phyloP scores from a whole-genome alignment of 345 rosid species.

The Excoecaria agallocha region DNA sequence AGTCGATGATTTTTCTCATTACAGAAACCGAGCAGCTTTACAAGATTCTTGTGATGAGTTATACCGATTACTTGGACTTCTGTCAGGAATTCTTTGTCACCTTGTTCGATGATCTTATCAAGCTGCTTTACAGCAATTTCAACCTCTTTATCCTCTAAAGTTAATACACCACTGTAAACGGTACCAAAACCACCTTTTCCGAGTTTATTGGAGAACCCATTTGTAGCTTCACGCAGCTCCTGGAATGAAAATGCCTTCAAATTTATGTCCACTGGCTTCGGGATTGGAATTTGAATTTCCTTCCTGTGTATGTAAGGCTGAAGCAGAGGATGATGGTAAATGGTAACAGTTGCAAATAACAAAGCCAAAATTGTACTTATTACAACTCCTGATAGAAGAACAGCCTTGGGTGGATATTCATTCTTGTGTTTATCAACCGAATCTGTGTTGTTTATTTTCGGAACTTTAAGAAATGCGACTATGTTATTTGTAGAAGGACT shows the following conservation, averaged over 20 bases:
- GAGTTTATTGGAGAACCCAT: conserved; percentile 36
- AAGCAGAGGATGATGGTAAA: conserved; percentile 29
- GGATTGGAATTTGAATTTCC: conserved; percentile 12
- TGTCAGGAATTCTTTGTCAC: conserved; percentile 40
- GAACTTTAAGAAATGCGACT: conserved; percentile 33
- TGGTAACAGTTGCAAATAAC: conserved; percentile 19
- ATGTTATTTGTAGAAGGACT: conserved; percentile 21
- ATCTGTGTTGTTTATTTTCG: neutral
- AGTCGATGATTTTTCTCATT: conserved; percentile 31
- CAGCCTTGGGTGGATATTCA: conserved; percentile 15
- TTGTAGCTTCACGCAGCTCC: conserved; percentile 35
- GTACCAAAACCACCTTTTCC: conserved; percentile 48
- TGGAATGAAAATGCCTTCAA: conserved; percentile 36
- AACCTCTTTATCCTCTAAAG: conserved; percentile 22
- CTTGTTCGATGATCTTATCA: conserved; percentile 29
- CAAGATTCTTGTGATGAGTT: conserved; percentile 51
- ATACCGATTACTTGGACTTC: conserved; percentile 44
- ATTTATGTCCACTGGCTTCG: conserved; percentile 31
- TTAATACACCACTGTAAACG: conserved; percentile 36
- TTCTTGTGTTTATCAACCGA: neutral
- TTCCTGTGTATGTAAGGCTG: conserved; percentile 6
- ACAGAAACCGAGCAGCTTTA: conserved; percentile 43
- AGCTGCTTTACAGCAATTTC: conserved; percentile 47
- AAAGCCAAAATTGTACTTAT: conserved; percentile 20
- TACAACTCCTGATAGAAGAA: conserved; percentile 18